Base-by-base conservation (phyloP, 2,329 filamentous ascomycete species). In the Scopulariopsis brevicaulis region DNA sequence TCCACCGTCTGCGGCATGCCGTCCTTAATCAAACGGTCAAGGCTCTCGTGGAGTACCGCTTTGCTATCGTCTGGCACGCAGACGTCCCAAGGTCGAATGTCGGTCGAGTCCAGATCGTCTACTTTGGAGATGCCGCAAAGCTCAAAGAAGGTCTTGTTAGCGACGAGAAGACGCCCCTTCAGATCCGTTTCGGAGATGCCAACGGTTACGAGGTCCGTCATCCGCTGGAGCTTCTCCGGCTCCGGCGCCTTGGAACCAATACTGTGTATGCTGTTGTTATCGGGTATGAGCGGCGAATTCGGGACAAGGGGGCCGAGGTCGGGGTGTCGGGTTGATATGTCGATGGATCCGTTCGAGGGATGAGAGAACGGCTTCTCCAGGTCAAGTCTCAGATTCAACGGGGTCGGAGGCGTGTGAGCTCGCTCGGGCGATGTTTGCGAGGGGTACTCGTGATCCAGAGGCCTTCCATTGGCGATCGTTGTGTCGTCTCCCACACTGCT, bases 111-210 rank as follows among this genome's bases (percentile, higher is more conserved):
- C 8, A 71, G 67, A 53, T 77, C 74, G 6, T 58, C 50, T 14
- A 73, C 70, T 57, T 74, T 75, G 18, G 71, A 65, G n/a, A 80
- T 61, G 3, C 77, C 77, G 51, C 74, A 79, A 66, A 80, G 71
- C 60, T 79, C 75, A 65, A 74, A 80, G 62, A 81, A 81, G 14
- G 78, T 71, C 20, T 77, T 77, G 63, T 81, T 81, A 7, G 77
- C 78, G 25, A 75, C 74, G 3, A 79, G 65, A 8, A 81, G 65
- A 2, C 73, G 73, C 14, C 78, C 78, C 25, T 77, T 71, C n/a
- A 75, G 68, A 59, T 76, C 73, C 68, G 80, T 77, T 55, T 79
- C 77, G 62, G 78, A 81, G 74, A 81, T 77, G 56, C 78, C 78
- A 12, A 81, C 78, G 0, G 78, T 79, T 4, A 77, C 77, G 56